Base-by-base conservation (phyloP, 2,329 filamentous ascomycete genomes). In the Aspergillus luchuensis region DNA sequence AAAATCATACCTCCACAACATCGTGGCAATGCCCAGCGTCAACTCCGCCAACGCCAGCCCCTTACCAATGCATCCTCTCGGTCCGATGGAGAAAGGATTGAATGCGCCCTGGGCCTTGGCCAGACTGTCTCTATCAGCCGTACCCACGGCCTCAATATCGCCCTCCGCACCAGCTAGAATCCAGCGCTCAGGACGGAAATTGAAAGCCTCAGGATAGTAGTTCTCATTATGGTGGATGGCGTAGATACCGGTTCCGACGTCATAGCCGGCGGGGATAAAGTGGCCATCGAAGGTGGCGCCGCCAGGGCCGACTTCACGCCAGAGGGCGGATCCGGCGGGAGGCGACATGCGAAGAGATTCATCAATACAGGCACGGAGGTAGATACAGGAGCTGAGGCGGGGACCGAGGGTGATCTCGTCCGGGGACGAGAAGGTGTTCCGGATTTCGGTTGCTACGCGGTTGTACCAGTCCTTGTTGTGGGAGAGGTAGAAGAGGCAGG, bases 321-420 rank as follows among this genome's bases (percentile, higher is more conserved):
- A 67, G n/a, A 76, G 64, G 1, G 64, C 59, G 19, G 66, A 65
- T 5, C 64, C 61, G 1, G 69, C 69, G 15, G 71, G 67, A 19
- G 76, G 75, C 5, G 70, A 69, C 58, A 77, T 65, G 15, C 76
- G 71, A 47, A 77, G 61, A 5, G 69, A 63, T 63, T 78, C 75
- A 65, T 73, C 78, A 25, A 83, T 72, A 49, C 76, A 79, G 3
- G 80, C 80, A 13, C 72, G 69, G 1, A 83, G 74, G 61, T 79
- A 83, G 0, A 56, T 49, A 28, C 77, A 77, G 1, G 61, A 59
- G 33, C 69, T 74, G 0, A 82, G 65, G 6, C 64, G 64, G 21
- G 73, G 56, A 13, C 74, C 72, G 48, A 68, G 58, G 48, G 64
- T 65, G 43, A 80, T 78, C 2, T 79, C 75, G 11, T 78, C 76